A percentile compares a stretch with the other conserved stretches of the same genome.
Evolutionary conservation across 805 yeast genomes (phyloP).

Genomic region (Candida sakaeoensis): DNA sequence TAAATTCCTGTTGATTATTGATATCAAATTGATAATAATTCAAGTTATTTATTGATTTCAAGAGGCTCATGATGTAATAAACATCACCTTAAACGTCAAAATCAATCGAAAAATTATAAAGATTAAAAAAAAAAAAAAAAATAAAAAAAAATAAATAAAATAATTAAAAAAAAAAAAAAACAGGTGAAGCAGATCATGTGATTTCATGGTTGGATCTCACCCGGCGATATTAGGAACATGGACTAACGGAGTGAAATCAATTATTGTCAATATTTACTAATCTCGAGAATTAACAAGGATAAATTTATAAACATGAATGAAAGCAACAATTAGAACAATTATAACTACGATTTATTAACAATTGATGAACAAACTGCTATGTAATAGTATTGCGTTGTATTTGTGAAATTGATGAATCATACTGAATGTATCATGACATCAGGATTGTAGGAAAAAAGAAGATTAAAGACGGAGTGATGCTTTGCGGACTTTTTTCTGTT

Average conservation of each 20-base stretch:
- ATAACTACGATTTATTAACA: no score
- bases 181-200: background rate
- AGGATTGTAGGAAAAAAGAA: background rate
- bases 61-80: constrained; percentile 9
- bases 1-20: constrained; percentile 37
- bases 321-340: no score
- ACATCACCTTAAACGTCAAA: no score
- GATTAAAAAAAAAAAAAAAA: no score
- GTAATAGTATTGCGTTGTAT: no score
- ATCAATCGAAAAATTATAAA: no score
- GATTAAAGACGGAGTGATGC: background rate
- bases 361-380: no score
- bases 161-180: background rate
- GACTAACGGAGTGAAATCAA: background rate
- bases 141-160: no score
- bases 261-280: background rate
- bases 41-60: constrained; percentile 17
- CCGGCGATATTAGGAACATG: background rate
- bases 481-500: constrained; percentile 1
- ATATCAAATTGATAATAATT: constrained; percentile 22
- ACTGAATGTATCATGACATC: constrained; percentile 1
- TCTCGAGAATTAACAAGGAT: no score
- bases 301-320: no score
- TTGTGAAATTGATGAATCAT: background rate
- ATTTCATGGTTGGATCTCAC: background rate